phyloP scores from a whole-genome alignment of 495 filamentous ascomycete genomes.

The Xanthoparmelia taractica region DNA sequence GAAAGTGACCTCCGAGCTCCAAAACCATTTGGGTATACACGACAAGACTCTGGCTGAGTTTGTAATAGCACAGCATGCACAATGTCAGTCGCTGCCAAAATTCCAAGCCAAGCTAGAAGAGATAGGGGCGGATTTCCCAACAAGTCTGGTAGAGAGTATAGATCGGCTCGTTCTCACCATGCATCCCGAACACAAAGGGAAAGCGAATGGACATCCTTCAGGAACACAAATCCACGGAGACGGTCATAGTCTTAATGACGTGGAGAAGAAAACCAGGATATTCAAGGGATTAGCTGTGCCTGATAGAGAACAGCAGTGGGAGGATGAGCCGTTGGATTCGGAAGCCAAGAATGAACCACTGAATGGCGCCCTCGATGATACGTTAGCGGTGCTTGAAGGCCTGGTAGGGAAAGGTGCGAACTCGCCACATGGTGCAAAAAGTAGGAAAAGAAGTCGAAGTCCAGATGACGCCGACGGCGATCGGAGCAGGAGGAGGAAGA shows the following conservation, averaged over 20 bases:
- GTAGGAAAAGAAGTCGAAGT: constrained; percentile 65
- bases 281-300: constrained; percentile 89
- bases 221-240: constrained; percentile 25
- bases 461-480: constrained; percentile 54
- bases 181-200: constrained; percentile 65
- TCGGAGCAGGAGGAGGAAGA: constrained; percentile 39
- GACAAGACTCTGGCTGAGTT: constrained; percentile 96
- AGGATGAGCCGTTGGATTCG: constrained; percentile 37
- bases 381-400: constrained; percentile 81
- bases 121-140: constrained; percentile 80
- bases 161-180: constrained; percentile 81
- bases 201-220: constrained; percentile 22
- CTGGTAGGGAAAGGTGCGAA: constrained; percentile 62
- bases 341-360: constrained; percentile 33
- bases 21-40: constrained; percentile 86
- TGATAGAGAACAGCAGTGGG: constrained; percentile 60
- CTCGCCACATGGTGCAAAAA: constrained; percentile 34
- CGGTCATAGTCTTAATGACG: constrained; percentile 40
- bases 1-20: constrained; percentile 86
- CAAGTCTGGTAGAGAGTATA: constrained; percentile 82
- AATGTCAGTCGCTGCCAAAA: constrained; percentile 57
- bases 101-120: constrained; percentile 65
- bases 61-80: constrained; percentile 78
- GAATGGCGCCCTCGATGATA: constrained; percentile 77
- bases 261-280: constrained; percentile 60